Evolutionary conservation across 257 asterid species (phyloP), one percentile per base, ranked within the genome.

Genomic region (Plantago major): DNA sequence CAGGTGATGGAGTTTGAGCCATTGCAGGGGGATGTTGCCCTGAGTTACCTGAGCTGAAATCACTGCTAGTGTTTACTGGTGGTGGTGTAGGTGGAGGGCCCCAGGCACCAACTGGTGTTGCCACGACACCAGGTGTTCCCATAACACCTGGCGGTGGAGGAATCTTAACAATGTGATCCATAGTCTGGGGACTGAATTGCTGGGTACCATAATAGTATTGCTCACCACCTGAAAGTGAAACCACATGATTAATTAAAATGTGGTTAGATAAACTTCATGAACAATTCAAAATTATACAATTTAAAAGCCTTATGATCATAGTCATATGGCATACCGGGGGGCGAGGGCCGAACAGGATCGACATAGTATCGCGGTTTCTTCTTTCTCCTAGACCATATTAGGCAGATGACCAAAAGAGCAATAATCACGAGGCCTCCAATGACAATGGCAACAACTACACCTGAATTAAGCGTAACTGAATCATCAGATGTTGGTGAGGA

Each of bases 61-160:
- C 95, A 5, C 73, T 62, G 60, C 88, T 84, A 5, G 42, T 6
- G 33, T 69, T 73, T 22, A 42, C 72, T 0, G 2, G 50, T 0
- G 16, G 79, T 26, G 73, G 67, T 0, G 76, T 13, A 2, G 79
- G 63, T 3, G 74, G 57, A 4, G 60, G 60, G 11, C 66, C 86
- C 81, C 82, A 74, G 38, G 56, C 64, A 3, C 67, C 71, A 33
- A 33, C 40, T 15, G 38, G 30, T 3, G 16, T 18, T 3, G 43
- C 71, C 51, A 7, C 45, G 6, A 15, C 65, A 30, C 42, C 57
- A 9, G 86, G 75, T 8, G 81, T 58, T 33, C 74, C 82, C 84
- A 74, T 74, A 43, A 65, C 71, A 1, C 88, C 88, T 0, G 81
- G 79, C 1, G 86, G 82, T 2, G 81, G 81, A 3, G 72, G 74